Percentiles rank a stretch among this genome's conserved stretches.
Evolutionary conservation across 768 basidiomycete species (phyloP).

Genomic region (Kwoniella sp.): DNA sequence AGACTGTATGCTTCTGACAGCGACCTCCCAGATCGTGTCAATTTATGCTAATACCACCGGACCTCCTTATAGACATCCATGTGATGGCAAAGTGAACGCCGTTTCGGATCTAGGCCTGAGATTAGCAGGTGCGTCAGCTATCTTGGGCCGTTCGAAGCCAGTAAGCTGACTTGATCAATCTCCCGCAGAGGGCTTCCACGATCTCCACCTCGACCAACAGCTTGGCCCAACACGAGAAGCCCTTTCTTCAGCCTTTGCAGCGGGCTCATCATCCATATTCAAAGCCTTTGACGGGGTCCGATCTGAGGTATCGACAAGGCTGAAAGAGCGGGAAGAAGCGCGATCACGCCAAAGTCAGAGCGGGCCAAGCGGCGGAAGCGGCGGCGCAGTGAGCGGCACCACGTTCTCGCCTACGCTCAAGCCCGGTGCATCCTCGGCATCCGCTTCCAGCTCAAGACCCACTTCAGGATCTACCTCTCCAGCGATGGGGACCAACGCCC

Average conservation of each 20-base stretch:
- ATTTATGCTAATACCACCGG: neutral
- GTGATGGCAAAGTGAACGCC: slow-evolving; percentile 83
- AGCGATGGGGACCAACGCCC: neutral
- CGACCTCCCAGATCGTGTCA: no score
- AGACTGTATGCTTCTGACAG: no score
- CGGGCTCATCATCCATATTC: slow-evolving; percentile 69
- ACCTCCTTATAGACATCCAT: slow-evolving; percentile 71
- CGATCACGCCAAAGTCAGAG: slow-evolving; percentile 1
- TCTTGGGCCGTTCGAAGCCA: neutral
- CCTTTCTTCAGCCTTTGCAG: slow-evolving; percentile 79
- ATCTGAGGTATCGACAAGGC: slow-evolving; percentile 56
- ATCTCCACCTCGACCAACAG: slow-evolving; percentile 87
- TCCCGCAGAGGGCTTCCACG: slow-evolving; percentile 90
- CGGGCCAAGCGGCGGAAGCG: neutral
- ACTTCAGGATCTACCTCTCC: neutral
- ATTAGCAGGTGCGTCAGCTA: slow-evolving; percentile 61
- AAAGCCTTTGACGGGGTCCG: slow-evolving; percentile 88
- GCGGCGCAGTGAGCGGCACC: neutral
- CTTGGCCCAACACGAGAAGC: slow-evolving; percentile 92
- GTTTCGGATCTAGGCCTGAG: slow-evolving; percentile 90
- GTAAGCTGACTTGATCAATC: neutral
- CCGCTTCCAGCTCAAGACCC: neutral
- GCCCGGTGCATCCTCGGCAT: neutral
- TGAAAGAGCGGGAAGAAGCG: neutral
- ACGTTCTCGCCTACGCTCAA: neutral